Evolutionary conservation across 768 basidiomycete species (phyloP), one percentile per base, ranked within the genome.

Genomic region (Suillus ampliporus): DNA sequence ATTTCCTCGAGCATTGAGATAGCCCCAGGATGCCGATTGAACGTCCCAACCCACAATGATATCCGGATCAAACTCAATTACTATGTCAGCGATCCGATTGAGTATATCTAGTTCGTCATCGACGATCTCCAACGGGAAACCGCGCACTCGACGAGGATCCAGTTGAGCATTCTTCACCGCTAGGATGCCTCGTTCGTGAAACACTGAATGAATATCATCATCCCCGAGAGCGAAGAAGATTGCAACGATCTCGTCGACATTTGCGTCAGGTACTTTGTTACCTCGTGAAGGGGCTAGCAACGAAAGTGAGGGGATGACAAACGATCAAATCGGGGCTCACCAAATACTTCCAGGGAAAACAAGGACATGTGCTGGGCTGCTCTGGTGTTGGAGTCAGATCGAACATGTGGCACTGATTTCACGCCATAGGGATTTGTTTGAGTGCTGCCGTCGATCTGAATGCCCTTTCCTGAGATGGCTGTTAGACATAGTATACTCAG

Each of bases 31-130:
- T 3, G 84, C 81, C 21, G 80, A 79, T 71, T 97, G 94, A 14
- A 97, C 82, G 64, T 99, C 97, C 94, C 95, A 99, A 17, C 97
- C 97, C 0, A 86, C 83, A 9, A 99, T 70, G 44, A 98, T 89
- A 73, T 99, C 97, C 0, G 97, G 97, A 77, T 99, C 95, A 65
- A 93, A 78, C 1, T 86, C 84, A 26, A 85, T 69, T 0, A 97
- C 84, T 34, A 87, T 76, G 71, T 99, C 95, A 31, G 92, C 79
- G 8, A 93, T 67, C 38, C 77, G 76, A 69, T 97, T 96, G 61
- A 98, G 77, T 6, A 98, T 77, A 23, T 95, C 94, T 13, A 94
- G 77, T 76, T 99, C 97, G 47, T 72, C 81, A 3, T 84, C 74
- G 17, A 91, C 86, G 8, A 80, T 66, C 46, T 91, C 86, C 31